Conservation (phyloP, 2,329 filamentous ascomycete genomes). For the Colletotrichum sp. region DNA sequence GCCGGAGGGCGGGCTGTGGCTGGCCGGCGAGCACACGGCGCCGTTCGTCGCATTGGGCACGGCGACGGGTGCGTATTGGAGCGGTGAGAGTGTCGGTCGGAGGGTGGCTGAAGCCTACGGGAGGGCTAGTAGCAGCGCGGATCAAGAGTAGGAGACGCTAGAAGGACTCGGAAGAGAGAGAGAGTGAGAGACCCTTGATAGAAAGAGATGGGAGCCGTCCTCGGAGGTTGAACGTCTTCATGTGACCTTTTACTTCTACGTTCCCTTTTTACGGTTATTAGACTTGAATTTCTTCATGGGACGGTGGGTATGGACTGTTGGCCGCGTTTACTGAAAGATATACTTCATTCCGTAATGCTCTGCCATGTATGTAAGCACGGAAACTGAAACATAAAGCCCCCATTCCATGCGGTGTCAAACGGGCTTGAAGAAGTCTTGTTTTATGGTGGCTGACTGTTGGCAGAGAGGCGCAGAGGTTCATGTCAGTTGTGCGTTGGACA, state of each 20-base stretch:
- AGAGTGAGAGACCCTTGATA: neutral
- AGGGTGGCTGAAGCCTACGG: constrained; percentile 64
- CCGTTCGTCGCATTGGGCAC: constrained; percentile 90
- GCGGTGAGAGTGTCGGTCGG: constrained; percentile 77
- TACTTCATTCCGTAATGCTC: neutral
- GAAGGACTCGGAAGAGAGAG: neutral
- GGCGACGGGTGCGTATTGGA: constrained; percentile 90
- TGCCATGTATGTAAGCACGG: neutral
- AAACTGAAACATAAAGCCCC: neutral
- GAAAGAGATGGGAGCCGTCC: neutral
- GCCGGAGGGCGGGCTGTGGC: constrained; percentile 75
- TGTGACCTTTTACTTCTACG: neutral
- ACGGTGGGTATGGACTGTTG: neutral
- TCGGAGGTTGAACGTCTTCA: neutral
- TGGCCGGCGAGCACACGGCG: constrained; percentile 89
- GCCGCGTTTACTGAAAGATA: neutral
- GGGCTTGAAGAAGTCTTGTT: neutral
- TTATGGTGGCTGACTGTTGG: neutral
- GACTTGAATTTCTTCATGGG: neutral
- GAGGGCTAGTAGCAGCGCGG: neutral
- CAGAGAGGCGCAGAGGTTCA: neutral
- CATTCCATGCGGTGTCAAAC: neutral
- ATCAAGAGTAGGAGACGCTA: neutral
- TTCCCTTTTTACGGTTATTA: neutral
- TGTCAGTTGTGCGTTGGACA: neutral